A percentile compares a stretch with the other conserved stretches of the same genome.
Evolutionary conservation across 495 filamentous ascomycete species (phyloP).

Genomic region (Echria macrotheca): DNA sequence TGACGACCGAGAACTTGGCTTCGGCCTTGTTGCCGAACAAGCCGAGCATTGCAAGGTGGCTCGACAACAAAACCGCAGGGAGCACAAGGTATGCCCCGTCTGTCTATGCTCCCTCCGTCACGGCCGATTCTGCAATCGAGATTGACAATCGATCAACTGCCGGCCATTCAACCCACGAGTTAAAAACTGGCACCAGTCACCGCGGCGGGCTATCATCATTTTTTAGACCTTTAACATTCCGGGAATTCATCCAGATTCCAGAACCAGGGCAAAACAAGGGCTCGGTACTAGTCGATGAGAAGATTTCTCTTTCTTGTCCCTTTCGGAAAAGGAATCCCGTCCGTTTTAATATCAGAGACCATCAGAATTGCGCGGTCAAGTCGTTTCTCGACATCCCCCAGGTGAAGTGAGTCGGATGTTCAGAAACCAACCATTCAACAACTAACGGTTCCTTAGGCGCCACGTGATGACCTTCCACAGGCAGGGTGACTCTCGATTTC

Average conservation of each 20-base stretch:
- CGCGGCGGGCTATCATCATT: not conserved
- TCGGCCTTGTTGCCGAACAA: not conserved
- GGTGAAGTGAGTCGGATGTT: conserved; percentile 1
- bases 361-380: conserved; percentile 2
- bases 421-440: not conserved
- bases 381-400: not conserved
- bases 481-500: not conserved
- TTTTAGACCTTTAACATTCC: not conserved
- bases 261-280: too few relatives aligned
- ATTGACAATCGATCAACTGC: not conserved
- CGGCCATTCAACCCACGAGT: not conserved
- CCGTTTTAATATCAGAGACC: conserved; percentile 4
- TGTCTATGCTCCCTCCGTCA: too few relatives aligned
- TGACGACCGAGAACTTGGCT: conserved; percentile 1
- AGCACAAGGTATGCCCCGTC: not conserved
- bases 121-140: not conserved
- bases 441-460: not conserved
- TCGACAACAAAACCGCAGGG: not conserved
- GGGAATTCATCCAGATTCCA: not conserved
- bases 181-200: not conserved
- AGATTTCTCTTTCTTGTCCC: not conserved
- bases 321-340: conserved; percentile 3
- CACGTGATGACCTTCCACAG: conserved; percentile 5
- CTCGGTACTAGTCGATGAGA: not conserved
- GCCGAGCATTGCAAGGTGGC: not conserved